Conservation (phyloP, 108 stramenopile genomes). For the Cyclotella kingstonii region DNA sequence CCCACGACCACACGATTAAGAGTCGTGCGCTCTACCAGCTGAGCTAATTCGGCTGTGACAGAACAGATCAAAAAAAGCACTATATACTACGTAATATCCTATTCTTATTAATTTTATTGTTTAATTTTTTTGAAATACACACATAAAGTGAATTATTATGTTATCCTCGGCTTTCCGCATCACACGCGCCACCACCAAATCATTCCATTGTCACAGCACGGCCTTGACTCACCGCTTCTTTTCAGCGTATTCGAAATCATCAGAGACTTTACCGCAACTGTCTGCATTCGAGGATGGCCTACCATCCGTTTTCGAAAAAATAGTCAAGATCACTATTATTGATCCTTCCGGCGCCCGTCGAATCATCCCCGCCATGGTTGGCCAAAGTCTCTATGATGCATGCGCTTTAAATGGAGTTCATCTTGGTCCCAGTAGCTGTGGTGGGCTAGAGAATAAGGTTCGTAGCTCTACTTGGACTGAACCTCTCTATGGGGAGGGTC, state of each 20-base stretch:
- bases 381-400: conserved; percentile 71
- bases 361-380: conserved; percentile 71
- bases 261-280: too few relatives aligned
- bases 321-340: conserved; percentile 77
- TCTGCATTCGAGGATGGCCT: too few relatives aligned
- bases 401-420: conserved; percentile 80
- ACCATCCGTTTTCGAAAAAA: conserved; percentile 72
- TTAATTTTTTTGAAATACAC: too few relatives aligned
- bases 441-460: conserved; percentile 50
- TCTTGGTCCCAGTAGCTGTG: conserved; percentile 67
- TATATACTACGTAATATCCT: too few relatives aligned
- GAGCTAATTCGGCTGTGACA: too few relatives aligned
- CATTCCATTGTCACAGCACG: too few relatives aligned
- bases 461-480: conserved; percentile 76
- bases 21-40: conserved; percentile 97
- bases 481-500: conserved; percentile 84
- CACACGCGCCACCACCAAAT: conserved; percentile 15
- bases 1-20: conserved; percentile 97
- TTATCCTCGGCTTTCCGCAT: conserved; percentile 15
- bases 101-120: too few relatives aligned
- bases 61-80: too few relatives aligned
- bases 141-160: conserved; percentile 23
- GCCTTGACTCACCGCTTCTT: conserved; percentile 7
- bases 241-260: too few relatives aligned
- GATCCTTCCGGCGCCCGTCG: conserved; percentile 83